Evolutionary conservation across 805 yeast genomes (phyloP), one percentile per base, ranked within the genome.

Genomic region (Candida suzukii): DNA sequence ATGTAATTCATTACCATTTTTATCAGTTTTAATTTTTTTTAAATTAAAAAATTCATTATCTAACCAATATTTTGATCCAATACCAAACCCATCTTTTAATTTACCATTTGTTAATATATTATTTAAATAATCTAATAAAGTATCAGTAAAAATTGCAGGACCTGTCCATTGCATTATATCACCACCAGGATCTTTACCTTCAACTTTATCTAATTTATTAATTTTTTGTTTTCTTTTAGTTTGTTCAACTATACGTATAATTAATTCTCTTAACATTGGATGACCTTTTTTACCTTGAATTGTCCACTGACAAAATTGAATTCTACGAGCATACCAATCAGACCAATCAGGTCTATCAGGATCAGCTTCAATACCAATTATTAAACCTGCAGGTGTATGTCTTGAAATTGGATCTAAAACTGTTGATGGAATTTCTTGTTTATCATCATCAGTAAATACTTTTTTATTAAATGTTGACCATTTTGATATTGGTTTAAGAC

Each of bases 291-390:
- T 91, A 17, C 88, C 75, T 63, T 85, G 91, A 38, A 91, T 80
- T 0, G 96, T 88, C 99, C 99, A 91, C 63, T 91, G 98, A 58
- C 98, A 90, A 54, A 91, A 85, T 64, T 91, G 99, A 35, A 91
- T 78, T 46, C 98, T 71, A 39, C 97, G 73, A 0, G 97, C 95
- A 56, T 88, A 91, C 90, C 95, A 88, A 8, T 82, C 83, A 24
- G 73, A 66, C 99, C 99, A 93, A 61, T 91, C 98, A 0, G 82
- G 82, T 50, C 98, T 70, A 58, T 91, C 97, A 0, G 98, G 97
- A 53, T 91, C 99, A 1, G 97, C 97, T 59, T 93, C 99, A 34
- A 91, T 86, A 0, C 98, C 98, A 8, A 91, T 75, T 3, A 82
- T 80, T 19, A 91, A 68, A 0, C 98, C 98, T 2, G 87, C 74